phyloP scores from a whole-genome alignment of 768 basidiomycete genomes.

The Rhodosporidiobolus sp. region DNA sequence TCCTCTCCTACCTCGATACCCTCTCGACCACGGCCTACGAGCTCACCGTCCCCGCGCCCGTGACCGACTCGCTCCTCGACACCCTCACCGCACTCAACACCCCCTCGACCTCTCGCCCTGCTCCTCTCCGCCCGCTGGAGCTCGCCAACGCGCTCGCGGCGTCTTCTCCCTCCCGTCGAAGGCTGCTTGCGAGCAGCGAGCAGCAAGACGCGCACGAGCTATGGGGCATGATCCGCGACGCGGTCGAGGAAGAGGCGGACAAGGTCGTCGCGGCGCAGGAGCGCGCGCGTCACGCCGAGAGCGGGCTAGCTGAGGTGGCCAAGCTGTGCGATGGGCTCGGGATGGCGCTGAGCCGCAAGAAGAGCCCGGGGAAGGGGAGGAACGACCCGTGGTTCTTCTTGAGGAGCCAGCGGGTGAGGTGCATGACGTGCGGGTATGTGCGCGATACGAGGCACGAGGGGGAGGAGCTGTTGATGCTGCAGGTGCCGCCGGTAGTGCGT shows the following conservation, averaged over 20 bases:
- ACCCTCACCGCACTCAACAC: constrained; percentile 48
- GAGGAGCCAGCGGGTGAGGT: constrained; percentile 83
- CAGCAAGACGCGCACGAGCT: constrained; percentile 98
- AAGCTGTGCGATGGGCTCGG: neutral
- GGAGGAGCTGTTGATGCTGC: constrained; percentile 79
- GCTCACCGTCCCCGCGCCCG: constrained; percentile 12
- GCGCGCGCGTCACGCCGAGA: constrained; percentile 29
- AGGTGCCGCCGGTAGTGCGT: constrained; percentile 66
- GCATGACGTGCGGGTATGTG: constrained; percentile 83
- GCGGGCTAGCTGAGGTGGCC: neutral
- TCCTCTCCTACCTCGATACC: constrained; percentile 70
- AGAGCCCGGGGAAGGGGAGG: neutral
- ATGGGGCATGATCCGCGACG: constrained; percentile 89
- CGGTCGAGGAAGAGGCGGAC: constrained; percentile 76
- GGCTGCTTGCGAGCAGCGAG: constrained; percentile 57
- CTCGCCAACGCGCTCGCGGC: constrained; percentile 38
- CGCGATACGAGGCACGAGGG: constrained; percentile 75
- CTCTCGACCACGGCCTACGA: constrained; percentile 28
- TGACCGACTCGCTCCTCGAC: constrained; percentile 19
- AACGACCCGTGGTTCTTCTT: constrained; percentile 83
- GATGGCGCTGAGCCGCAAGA: neutral
- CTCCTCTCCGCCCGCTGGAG: constrained; percentile 30
- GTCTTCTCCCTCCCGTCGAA: constrained; percentile 15
- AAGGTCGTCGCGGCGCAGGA: constrained; percentile 58
- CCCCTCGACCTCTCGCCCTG: constrained; percentile 40